Evolutionary conservation across 1,139 yeast genomes (phyloP).

Genomic region (Taiozyma sp.): DNA sequence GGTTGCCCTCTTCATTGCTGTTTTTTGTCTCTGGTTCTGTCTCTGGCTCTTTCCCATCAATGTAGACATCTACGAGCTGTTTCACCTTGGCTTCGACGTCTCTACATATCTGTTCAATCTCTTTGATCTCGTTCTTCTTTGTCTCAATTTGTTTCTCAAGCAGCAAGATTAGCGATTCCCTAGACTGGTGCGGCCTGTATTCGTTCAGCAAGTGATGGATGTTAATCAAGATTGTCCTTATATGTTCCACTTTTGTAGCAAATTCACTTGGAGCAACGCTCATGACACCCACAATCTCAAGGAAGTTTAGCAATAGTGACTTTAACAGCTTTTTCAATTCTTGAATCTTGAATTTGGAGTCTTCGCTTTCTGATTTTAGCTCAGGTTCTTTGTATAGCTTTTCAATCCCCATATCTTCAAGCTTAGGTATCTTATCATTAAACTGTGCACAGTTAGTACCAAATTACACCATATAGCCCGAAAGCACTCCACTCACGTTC

Average conservation of each 20-base stretch:
- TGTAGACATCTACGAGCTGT: constrained; percentile 21
- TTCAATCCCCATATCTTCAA: constrained; percentile 62
- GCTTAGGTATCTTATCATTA: constrained; percentile 63
- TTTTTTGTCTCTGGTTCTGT: neutral
- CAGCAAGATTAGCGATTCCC: constrained; percentile 73
- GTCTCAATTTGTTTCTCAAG: constrained; percentile 58
- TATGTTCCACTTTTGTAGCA: constrained; percentile 62
- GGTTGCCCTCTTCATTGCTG: neutral
- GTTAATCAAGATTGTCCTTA: constrained; percentile 71
- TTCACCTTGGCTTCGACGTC: constrained; percentile 41
- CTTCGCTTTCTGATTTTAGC: constrained; percentile 11
- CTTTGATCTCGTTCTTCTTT: constrained; percentile 48
- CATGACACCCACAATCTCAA: constrained; percentile 73
- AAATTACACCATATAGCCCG: neutral
- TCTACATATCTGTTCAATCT: constrained; percentile 41
- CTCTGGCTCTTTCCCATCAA: constrained; percentile 13
- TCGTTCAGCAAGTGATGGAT: constrained; percentile 82
- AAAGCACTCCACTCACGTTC: constrained; percentile 38
- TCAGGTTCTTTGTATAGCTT: constrained; percentile 48
- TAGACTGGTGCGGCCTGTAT: constrained; percentile 84
- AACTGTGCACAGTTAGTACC: constrained; percentile 24
- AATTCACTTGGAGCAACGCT: constrained; percentile 64
- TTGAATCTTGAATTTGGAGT: constrained; percentile 48
- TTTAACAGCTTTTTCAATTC: constrained; percentile 69
- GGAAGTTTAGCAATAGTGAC: constrained; percentile 63